A percentile compares a stretch with the other conserved stretches of the same genome.
Conservation (phyloP, 78 protist species). For the Bodo saltans region DNA sequence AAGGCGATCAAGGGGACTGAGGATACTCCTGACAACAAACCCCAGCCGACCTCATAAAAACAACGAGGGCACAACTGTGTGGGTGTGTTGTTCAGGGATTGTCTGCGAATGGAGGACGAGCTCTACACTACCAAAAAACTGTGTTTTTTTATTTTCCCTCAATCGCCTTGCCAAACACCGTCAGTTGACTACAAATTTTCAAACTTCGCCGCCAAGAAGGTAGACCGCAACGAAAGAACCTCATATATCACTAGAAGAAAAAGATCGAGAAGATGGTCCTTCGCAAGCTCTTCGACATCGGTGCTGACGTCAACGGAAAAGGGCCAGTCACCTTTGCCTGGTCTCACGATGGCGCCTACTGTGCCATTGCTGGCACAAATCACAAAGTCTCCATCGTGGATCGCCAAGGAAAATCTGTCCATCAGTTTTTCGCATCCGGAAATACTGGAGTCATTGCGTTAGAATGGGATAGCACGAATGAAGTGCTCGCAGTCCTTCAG, state of each 20-base stretch:
- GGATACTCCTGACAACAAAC: background rate
- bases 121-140: too few species aligned
- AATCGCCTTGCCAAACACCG: too few species aligned
- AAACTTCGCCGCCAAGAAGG: too few species aligned
- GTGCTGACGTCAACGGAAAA: background rate
- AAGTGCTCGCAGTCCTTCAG: conserved; percentile 41
- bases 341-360: conserved; percentile 28
- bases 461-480: conserved; percentile 53
- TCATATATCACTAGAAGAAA: too few species aligned
- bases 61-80: too few species aligned
- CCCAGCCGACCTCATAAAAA: too few species aligned
- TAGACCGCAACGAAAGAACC: too few species aligned
- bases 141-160: too few species aligned
- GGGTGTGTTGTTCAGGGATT: too few species aligned
- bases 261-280: too few species aligned
- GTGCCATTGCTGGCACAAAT: conserved; percentile 35
- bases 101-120: too few species aligned
- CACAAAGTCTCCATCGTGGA: background rate
- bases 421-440: background rate
- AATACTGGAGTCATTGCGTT: background rate
- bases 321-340: conserved; percentile 39
- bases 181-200: too few species aligned
- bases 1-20: background rate
- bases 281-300: conserved; percentile 28
- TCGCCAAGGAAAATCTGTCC: conserved; percentile 12